Evolutionary conservation across 2,329 filamentous ascomycete genomes (phyloP).

Genomic region (Tympanopsis confertula): DNA sequence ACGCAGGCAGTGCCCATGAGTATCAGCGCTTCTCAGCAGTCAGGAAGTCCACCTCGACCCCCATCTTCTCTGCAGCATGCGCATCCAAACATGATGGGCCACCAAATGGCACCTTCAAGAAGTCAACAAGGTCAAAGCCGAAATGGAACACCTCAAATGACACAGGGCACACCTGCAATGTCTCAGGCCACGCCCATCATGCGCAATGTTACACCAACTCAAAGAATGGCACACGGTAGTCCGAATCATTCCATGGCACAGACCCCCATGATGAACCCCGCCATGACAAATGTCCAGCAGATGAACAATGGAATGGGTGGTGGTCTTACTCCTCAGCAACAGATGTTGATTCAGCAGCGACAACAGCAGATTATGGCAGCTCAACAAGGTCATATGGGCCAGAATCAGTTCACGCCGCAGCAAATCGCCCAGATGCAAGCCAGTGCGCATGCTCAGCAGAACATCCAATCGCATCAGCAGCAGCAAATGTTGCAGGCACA

Average conservation of each 20-base stretch:
- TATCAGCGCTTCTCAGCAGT: background rate
- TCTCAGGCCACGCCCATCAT: background rate
- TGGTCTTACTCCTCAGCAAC: constrained; percentile 2
- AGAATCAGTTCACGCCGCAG: background rate
- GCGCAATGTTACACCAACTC: background rate
- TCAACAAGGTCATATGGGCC: constrained; percentile 2
- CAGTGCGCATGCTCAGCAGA: constrained; percentile 12
- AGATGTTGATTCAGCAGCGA: constrained; percentile 1
- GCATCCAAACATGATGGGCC: background rate
- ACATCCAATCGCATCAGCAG: constrained; percentile 15
- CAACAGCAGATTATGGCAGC: background rate
- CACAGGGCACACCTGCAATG: constrained; percentile 1
- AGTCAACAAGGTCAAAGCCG: constrained; percentile 1
- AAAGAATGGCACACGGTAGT: background rate
- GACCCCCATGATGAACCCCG: background rate
- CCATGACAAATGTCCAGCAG: background rate
- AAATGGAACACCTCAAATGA: background rate
- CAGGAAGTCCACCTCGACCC: background rate
- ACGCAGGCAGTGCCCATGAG: background rate
- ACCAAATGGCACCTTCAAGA: background rate
- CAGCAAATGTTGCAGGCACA: constrained; percentile 16
- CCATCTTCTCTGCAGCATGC: background rate
- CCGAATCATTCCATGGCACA: background rate
- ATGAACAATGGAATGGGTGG: background rate
- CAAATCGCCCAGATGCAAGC: constrained; percentile 2